Percentiles rank a stretch among this genome's conserved stretches.
Conservation (phyloP, 2,329 filamentous ascomycete genomes). For the Hypomyces perniciosus region DNA sequence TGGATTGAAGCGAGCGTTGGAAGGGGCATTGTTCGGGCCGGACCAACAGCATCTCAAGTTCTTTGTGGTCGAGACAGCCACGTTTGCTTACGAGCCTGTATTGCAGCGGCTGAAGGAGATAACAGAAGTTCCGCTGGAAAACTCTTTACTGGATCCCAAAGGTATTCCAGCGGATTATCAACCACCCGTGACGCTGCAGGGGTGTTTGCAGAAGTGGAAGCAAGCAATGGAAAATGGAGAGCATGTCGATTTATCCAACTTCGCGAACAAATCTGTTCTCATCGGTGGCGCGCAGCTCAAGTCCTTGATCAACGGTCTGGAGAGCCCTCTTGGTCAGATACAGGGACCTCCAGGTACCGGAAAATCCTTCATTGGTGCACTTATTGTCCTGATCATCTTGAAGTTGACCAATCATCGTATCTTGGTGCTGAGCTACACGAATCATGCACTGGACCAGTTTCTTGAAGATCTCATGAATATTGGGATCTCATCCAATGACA, state of each 20-base stretch:
- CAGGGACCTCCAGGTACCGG: constrained; percentile 73
- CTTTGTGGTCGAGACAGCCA: constrained; percentile 55
- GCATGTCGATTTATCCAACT: constrained; percentile 13
- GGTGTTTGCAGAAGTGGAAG: background rate
- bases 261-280: constrained; percentile 21
- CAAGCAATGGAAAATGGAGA: background rate
- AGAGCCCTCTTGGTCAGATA: constrained; percentile 51
- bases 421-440: constrained; percentile 62
- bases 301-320: constrained; percentile 51
- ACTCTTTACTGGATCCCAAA: constrained; percentile 40
- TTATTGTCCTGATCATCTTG: constrained; percentile 52
- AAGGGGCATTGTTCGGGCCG: constrained; percentile 30
- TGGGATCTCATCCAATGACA: constrained; percentile 42
- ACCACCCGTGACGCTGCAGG: constrained; percentile 3
- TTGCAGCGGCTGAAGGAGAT: constrained; percentile 53
- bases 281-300: constrained; percentile 41
- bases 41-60: constrained; percentile 34
- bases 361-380: constrained; percentile 67
- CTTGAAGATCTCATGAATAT: constrained; percentile 57
- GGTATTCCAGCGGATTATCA: constrained; percentile 12
- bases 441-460: constrained; percentile 51
- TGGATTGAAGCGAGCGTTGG: constrained; percentile 42
- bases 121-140: constrained; percentile 48
- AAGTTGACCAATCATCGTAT: constrained; percentile 44
- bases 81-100: constrained; percentile 65